phyloP scores from a whole-genome alignment of 257 asterid genomes.

The Henckelia pumila region DNA sequence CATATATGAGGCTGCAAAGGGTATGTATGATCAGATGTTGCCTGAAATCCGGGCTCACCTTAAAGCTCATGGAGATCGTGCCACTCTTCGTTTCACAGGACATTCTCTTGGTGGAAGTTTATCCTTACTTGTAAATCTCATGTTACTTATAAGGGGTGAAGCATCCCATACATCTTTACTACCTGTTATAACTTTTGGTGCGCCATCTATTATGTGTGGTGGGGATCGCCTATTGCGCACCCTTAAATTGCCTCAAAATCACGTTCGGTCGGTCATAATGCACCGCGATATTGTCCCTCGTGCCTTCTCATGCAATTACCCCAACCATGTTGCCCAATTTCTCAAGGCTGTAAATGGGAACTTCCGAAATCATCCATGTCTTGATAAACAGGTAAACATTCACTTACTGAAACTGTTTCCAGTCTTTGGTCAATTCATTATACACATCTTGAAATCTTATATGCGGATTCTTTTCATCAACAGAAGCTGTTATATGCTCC shows the following conservation, averaged over 20 bases:
- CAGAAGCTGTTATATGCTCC: slow-evolving; percentile 83
- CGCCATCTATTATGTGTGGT: slow-evolving; percentile 93
- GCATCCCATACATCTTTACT: slow-evolving; percentile 68
- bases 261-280: slow-evolving; percentile 70
- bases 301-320: slow-evolving; percentile 92
- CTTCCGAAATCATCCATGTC: slow-evolving; percentile 83
- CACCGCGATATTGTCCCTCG: slow-evolving; percentile 96
- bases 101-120: slow-evolving; percentile 97
- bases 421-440: no score
- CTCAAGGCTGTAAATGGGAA: slow-evolving; percentile 84
- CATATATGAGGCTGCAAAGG: slow-evolving; percentile 98
- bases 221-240: slow-evolving; percentile 67
- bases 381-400: slow-evolving; percentile 60
- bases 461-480: slow-evolving; percentile 6
- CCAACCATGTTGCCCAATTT: slow-evolving; percentile 80
- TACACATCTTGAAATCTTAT: background rate
- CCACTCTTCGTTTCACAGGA: slow-evolving; percentile 80
- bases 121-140: slow-evolving; percentile 78
- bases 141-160: slow-evolving; percentile 76
- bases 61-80: slow-evolving; percentile 50
- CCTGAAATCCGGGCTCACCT: slow-evolving; percentile 75
- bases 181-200: slow-evolving; percentile 84
- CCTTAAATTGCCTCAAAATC: slow-evolving; percentile 72
- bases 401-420: background rate
- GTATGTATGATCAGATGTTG: slow-evolving; percentile 80